These are phyloP conservation scores for Exutisphaerella laricina DNA, from an alignment of 2,329 filamentous ascomycete species.

Conservation along the genomic window DNA sequence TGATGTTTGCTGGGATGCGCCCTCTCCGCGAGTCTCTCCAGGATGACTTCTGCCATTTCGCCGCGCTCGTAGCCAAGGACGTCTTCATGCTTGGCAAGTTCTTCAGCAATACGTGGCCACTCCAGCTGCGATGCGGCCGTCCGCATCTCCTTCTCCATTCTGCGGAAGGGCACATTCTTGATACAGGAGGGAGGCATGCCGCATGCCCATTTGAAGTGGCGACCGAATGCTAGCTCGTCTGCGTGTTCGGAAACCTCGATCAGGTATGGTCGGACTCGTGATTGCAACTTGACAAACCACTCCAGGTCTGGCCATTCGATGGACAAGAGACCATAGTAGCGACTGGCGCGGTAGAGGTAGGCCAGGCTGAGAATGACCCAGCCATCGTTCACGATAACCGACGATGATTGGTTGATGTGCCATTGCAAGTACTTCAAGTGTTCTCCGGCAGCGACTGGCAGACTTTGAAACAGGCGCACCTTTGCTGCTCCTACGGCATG, in stretches of 20 bases:
- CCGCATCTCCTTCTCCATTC: background rate
- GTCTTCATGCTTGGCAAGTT: background rate
- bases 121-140: background rate
- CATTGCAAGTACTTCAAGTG: background rate
- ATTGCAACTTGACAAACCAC: conserved; percentile 2
- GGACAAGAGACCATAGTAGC: background rate
- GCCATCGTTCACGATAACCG: conserved; percentile 3
- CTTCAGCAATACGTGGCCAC: background rate
- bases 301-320: conserved; percentile 3
- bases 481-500: background rate
- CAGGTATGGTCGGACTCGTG: background rate
- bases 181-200: background rate
- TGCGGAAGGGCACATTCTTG: background rate
- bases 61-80: background rate
- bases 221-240: background rate
- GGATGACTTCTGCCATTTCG: background rate
- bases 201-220: background rate
- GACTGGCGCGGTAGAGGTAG: conserved; percentile 5
- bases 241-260: conserved; percentile 2
- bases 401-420: background rate
- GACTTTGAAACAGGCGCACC: background rate
- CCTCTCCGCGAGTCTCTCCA: background rate
- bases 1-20: background rate
- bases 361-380: conserved; percentile 1
- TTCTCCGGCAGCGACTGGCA: background rate